Conservation (phyloP, 441 rosid species). For the Gossypium schwendimanii region DNA sequence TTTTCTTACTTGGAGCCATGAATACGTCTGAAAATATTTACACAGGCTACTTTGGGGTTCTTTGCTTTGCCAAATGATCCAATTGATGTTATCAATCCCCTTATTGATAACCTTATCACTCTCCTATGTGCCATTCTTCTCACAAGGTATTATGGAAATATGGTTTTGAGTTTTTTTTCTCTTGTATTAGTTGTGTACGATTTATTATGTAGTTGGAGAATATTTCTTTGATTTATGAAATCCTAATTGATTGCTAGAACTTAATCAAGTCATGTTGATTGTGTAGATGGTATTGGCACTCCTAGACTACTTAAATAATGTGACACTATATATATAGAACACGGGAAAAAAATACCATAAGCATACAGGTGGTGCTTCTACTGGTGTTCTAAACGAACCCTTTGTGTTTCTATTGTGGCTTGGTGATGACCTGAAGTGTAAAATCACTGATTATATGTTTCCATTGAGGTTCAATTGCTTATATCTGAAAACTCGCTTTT, state of each 20-base stretch:
- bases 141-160: slow-evolving; percentile 60
- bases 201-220: not conserved
- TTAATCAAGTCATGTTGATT: not conserved
- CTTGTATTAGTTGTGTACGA: not conserved
- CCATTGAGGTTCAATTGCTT: not conserved
- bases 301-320: not conserved
- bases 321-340: not conserved
- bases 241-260: not conserved
- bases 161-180: not conserved
- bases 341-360: not conserved
- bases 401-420: not conserved
- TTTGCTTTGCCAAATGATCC: slow-evolving; percentile 95
- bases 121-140: slow-evolving; percentile 97
- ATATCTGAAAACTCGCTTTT: not conserved
- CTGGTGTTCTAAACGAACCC: not conserved
- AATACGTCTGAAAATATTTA: slow-evolving; percentile 17
- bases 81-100: slow-evolving; percentile 75
- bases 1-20: slow-evolving; percentile 3
- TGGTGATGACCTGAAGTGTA: not conserved
- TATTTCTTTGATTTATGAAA: not conserved
- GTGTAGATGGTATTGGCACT: not conserved
- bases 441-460: not conserved
- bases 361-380: not conserved
- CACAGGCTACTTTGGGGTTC: slow-evolving; percentile 99
- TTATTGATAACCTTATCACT: slow-evolving; percentile 86